phyloP scores from a whole-genome alignment of 1,139 yeast genomes.

The Protomyces inouyei region DNA sequence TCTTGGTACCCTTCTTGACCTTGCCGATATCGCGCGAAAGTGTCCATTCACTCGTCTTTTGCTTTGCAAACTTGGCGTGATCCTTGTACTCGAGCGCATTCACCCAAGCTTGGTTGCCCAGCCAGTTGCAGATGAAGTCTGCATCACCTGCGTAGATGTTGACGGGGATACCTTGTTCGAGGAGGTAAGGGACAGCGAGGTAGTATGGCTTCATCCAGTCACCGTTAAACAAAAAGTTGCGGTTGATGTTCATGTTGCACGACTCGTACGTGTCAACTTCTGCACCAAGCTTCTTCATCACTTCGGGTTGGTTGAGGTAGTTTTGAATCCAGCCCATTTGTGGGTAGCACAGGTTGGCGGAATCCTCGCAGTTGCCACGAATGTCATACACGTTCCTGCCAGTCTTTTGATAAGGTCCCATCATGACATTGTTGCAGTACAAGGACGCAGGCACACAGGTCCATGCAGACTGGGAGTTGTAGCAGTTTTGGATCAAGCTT shows the following conservation, averaged over 20 bases:
- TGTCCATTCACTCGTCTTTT: constrained; percentile 42
- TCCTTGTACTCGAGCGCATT: constrained; percentile 59
- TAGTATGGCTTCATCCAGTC: constrained; percentile 90
- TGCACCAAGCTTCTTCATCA: constrained; percentile 81
- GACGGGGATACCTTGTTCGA: constrained; percentile 57
- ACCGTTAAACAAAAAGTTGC: constrained; percentile 78
- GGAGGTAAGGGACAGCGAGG: constrained; percentile 35
- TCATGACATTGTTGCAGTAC: constrained; percentile 71
- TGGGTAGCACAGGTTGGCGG: constrained; percentile 65
- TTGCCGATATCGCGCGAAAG: constrained; percentile 24
- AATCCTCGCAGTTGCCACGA: constrained; percentile 77
- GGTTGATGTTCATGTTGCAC: constrained; percentile 79
- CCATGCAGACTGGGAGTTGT: constrained; percentile 70
- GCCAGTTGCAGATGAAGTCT: constrained; percentile 76
- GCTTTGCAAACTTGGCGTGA: constrained; percentile 39
- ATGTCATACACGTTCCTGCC: constrained; percentile 90
- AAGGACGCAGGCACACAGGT: constrained; percentile 90
- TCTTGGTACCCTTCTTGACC: constrained; percentile 43
- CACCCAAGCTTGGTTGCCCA: constrained; percentile 80
- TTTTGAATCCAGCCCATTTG: constrained; percentile 61
- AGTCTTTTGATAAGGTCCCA: constrained; percentile 83
- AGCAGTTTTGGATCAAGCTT: constrained; percentile 73
- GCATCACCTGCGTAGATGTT: constrained; percentile 84
- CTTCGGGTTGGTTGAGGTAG: constrained; percentile 63
- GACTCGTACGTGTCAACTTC: constrained; percentile 79